Base-by-base conservation (phyloP, 2,329 filamentous ascomycete genomes). In the Neofusicoccum laricinum region DNA sequence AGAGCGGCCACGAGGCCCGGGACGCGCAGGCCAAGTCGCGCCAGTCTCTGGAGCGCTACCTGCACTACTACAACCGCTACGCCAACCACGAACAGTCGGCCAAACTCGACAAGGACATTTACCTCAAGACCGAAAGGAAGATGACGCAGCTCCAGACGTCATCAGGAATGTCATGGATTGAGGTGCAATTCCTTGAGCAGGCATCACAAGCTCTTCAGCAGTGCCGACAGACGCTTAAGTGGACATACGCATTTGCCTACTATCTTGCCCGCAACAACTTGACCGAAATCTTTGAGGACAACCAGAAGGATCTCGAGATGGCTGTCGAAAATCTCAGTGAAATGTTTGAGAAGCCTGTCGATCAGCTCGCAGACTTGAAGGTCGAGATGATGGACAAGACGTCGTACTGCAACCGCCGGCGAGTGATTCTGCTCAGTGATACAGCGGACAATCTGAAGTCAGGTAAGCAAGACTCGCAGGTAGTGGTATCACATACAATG, bases 351-450 rank as follows among this genome's bases (percentile, higher is more conserved):
- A 97, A 96, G 81, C 92, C 93, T 0, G 92, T 94, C n/a, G 81
- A 88, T 45, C 93, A 97, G 71, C 82, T 99, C 17, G 86, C 92
- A 3, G 87, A 90, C 50, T 83, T 97, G 66, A 98, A 97, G 81
- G 92, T 97, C 6, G 94, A 97, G 69, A 99, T 99, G 73, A 91
- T 99, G 88, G 94, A 99, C 78, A 98, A 97, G 84, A 99, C 94
- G 3, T 87, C 93, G 0, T 99, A 99, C 77, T 99, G 96, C 81
- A 97, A 91, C 77, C 94, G 95, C 78, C 86, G 95, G 62, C 86
- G 95, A 49, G 85, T 97, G 25, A 97, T 98, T 68, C 77, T 99
- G 10, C 83, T 99, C 19, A 92, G 93, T 63, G 92, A 97, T 71
- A 98, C 95, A 2, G 95, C 95, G 0, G 90, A 97, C 69, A 97